Evolutionary conservation across 805 yeast species (phyloP).

Genomic region (Metschnikowia dekortorum): DNA sequence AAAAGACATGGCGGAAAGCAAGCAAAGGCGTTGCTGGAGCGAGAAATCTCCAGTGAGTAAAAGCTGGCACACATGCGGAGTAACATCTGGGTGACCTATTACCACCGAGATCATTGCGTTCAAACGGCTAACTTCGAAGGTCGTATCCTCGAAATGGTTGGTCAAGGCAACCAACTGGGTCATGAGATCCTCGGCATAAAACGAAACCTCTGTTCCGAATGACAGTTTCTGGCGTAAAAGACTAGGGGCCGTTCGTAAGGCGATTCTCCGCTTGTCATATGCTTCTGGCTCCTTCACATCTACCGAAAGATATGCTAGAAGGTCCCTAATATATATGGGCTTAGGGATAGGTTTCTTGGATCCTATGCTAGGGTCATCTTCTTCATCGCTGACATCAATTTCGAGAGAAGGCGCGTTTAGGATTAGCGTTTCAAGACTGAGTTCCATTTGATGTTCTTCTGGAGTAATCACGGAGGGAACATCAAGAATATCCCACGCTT

Average conservation of each 20-base stretch:
- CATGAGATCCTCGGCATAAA: conserved; percentile 53
- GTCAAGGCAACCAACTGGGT: conserved; percentile 48
- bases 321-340: conserved; percentile 72
- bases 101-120: conserved; percentile 62
- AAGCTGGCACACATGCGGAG: conserved; percentile 43
- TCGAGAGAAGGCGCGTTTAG: conserved; percentile 10
- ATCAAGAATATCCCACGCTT: conserved; percentile 20
- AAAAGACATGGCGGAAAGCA: conserved; percentile 64
- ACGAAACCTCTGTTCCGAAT: conserved; percentile 57
- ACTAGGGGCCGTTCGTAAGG: conserved; percentile 50
- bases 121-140: conserved; percentile 65
- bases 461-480: conserved; percentile 12
- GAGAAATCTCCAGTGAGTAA: conserved; percentile 74
- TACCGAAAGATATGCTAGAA: conserved; percentile 51
- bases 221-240: conserved; percentile 61
- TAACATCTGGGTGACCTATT: conserved; percentile 42
- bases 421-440: conserved; percentile 1
- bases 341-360: conserved; percentile 31
- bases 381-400: conserved; percentile 39
- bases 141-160: conserved; percentile 51
- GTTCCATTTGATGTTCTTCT: background rate
- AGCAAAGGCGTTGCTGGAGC: conserved; percentile 66
- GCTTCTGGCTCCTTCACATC: conserved; percentile 43
- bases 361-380: conserved; percentile 45
- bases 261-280: conserved; percentile 46